A percentile compares a stretch with the other conserved stretches of the same genome.
Evolutionary conservation across 169 alveolate genomes (phyloP).

Genomic region (Plasmodium cynomolgi): DNA sequence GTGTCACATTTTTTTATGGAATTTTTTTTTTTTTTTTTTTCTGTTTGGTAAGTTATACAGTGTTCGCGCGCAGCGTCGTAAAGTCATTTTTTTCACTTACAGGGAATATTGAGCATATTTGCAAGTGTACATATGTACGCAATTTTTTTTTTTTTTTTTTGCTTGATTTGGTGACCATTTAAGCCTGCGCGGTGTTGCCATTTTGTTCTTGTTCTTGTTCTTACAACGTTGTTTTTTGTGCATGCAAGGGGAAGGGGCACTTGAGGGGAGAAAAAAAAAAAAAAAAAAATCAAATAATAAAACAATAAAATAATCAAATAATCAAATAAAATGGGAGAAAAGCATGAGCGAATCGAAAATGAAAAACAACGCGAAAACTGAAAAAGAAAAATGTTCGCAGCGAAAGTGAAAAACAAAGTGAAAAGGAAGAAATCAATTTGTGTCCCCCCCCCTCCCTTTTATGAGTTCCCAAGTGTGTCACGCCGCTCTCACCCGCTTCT

Average conservation of each 20-base stretch:
- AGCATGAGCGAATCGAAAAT: not conserved
- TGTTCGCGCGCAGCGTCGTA: not conserved
- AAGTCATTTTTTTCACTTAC: not conserved
- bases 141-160: not conserved
- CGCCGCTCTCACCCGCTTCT: not conserved
- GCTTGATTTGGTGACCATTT: not conserved
- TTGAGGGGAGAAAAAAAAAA: not conserved
- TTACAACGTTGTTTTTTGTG: not conserved
- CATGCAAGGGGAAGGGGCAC: not conserved
- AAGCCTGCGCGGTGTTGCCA: not conserved
- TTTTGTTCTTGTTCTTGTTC: not conserved
- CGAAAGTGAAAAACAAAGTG: not conserved
- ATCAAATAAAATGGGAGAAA: not conserved
- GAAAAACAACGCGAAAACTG: not conserved
- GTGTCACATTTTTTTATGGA: not conserved
- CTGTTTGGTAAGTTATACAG: not conserved
- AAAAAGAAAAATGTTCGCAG: not conserved
- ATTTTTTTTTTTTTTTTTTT: not conserved
- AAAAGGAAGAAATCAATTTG: not conserved
- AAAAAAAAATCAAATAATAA: not conserved
- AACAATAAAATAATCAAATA: not conserved
- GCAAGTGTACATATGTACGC: not conserved
- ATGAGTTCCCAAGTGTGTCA: not conserved
- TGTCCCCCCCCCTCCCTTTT: not conserved
- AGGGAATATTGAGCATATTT: not conserved